Base-by-base conservation (phyloP, 352 stramenopile genomes). In the Globisporangium acanthophoron region DNA sequence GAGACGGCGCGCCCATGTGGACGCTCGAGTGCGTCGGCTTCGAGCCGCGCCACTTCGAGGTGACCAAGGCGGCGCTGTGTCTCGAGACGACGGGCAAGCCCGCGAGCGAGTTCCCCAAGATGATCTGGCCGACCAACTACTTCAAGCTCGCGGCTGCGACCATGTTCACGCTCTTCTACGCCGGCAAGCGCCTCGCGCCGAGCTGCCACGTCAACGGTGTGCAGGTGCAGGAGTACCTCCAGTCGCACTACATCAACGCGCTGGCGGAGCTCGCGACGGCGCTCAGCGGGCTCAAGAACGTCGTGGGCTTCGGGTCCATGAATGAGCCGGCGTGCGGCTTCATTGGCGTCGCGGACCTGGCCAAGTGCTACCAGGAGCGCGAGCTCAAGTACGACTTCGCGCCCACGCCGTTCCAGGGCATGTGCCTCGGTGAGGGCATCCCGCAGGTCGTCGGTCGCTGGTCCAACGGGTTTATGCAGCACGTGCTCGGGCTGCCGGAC, bases 71-170 rank as follows among this genome's bases (percentile, higher is more conserved):
- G 1, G 86, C 88, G 15, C 53, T 94, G 1, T 92, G 81, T 53
- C 56, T 92, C 11, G 82, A 92, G 58, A 92, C 80, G 15, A 74
- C 62, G 39, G 75, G 74, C 3, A 4, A 63, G 1, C 61, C 58
- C 3, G 62, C 72, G 27, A 56, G 39, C 16, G 61, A 80, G 47
- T 90, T 84, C 56, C 88, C 87, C 18, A 94, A 92, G 24, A 97
- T 97, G 90, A 90, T 95, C 59, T 97, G 90, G 90, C 86, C 83
- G 5, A 93, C 88, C 45, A 97, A 97, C 57, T 95, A 96, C 67
- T 94, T 92, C 62, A 96, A 96, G 52, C 81, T 95, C 58, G 89
- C 78, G 5, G 81, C 75, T 57, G 88, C 85, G 5, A 97, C 89
- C 18, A 97, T 97, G 90, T 97, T 96, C 54, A 96, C 88, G 35